A percentile compares a stretch with the other conserved stretches of the same genome.
phyloP scores from a whole-genome alignment of 2,329 filamentous ascomycete genomes.

The Chaetoscypha palmicola region DNA sequence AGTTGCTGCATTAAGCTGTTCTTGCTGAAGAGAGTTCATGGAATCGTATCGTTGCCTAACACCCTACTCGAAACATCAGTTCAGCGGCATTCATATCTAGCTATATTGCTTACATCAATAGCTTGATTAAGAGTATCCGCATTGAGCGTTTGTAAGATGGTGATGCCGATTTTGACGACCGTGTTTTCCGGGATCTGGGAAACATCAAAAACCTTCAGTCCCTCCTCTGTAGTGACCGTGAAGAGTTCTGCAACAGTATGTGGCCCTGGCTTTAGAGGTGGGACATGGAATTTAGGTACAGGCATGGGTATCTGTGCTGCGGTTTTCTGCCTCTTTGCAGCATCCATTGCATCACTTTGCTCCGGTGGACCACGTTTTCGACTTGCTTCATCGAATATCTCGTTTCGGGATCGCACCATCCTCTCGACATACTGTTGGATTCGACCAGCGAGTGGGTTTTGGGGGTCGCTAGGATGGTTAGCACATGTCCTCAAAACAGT shows the following conservation, averaged over 20 bases:
- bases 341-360: constrained; percentile 64
- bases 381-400: constrained; percentile 70
- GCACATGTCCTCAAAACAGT: constrained; percentile 10
- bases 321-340: constrained; percentile 73
- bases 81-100: too few relatives aligned
- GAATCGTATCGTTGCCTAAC: constrained; percentile 41
- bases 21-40: constrained; percentile 27
- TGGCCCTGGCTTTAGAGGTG: constrained; percentile 66
- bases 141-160: constrained; percentile 67
- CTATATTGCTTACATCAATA: constrained; percentile 51
- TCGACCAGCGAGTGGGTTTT: constrained; percentile 64
- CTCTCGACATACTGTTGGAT: constrained; percentile 86
- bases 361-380: constrained; percentile 71
- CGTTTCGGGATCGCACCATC: constrained; percentile 67
- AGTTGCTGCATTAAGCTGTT: constrained; percentile 48
- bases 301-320: constrained; percentile 39
- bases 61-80: too few relatives aligned
- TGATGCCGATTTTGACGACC: constrained; percentile 74
- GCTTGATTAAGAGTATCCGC: constrained; percentile 62
- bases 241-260: constrained; percentile 79
- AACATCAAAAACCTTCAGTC: constrained; percentile 74
- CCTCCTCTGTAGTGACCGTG: constrained; percentile 71
- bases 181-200: constrained; percentile 68
- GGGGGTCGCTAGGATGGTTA: constrained; percentile 58
- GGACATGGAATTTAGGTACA: constrained; percentile 36